Evolutionary conservation across 1,284 basidiomycete genomes (phyloP), one percentile per base, ranked within the genome.

Genomic region (Pisolithus thermaeus): DNA sequence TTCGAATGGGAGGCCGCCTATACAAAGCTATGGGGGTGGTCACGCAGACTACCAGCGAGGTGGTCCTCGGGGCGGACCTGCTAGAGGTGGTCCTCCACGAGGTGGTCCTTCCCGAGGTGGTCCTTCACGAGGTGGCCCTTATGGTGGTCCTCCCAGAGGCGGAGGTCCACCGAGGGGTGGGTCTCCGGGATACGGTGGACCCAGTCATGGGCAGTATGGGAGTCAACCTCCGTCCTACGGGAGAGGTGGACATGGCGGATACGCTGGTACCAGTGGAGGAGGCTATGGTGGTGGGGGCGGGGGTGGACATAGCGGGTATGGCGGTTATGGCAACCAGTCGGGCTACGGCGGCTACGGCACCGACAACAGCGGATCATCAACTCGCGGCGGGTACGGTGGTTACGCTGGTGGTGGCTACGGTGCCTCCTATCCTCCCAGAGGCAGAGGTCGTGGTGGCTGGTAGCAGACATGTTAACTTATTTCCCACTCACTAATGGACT

Each of bases 371-470:
- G 14, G 12, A 35, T 51, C 53, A 22, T 27, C 55, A 28, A 54
- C 60, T 23, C 58, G 65, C 52, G 63, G 64, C 37, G 68, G 62
- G 11, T 62, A 68, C 51, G 64, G 68, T 7, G 70, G 74, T n/a
- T 70, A 59, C 27, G 49, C 61, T 9, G 25, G 53, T 22, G 56
- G 62, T 30, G 36, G 59, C 39, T 60, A 63, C 40, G 53, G 63
- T 42, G 59, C 56, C n/a, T 49, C 59, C 14, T 52, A n/a, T 36
- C 22, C 66, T 6, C 63, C 32, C 12, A 35, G 73, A 52, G 70
- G 73, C 5, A 62, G 73, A 42, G 74, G 73, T 9, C 69, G 73
- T 44, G 73, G 74, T 23, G 64, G 71, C 45, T 65, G 67, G 66
- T 67, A 56, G 53, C 7, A 6, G 28, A 43, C n/a, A 40, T 18